Evolutionary conservation across 345 rosid genomes (phyloP), one percentile per base, ranked within the genome.

Genomic region (Pugionium dolabratum): DNA sequence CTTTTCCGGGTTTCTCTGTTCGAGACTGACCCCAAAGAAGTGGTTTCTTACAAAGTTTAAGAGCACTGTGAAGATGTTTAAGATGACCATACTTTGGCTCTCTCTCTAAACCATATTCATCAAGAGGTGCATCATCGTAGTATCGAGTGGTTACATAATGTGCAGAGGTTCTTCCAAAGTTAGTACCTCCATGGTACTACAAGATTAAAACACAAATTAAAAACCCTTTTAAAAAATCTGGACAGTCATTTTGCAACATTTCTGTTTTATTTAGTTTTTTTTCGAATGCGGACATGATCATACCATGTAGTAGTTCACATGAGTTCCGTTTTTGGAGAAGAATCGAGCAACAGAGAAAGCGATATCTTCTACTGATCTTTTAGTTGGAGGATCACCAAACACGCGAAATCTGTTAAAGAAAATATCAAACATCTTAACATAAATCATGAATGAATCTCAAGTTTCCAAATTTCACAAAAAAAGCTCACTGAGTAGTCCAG

Each of bases 111-210:
- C 97, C 99, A 54, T 3, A 90, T 81, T 94, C 99, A 72, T 94
- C 99, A 43, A 94, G 85, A 31, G 99, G 99, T 51, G 95, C 96
- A 76, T 94, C 99, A 9, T 91, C 97, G 32, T 91, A 94, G 83
- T 94, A 94, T 26, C 97, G 83, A 54, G 99, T 84, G 4, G 96
- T 82, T n/a, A 88, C 87, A 42, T 88, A 94, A 36, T 84, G 79
- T 11, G 97, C 82, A 32, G 82, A 76, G 30, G 97, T 91, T 76
- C 99, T 79, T 7, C 86, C 97, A 32, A 83, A 78, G 74, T 94
- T 94, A 31, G 99, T 94, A 27, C 99, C 97, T 5, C 97, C 99
- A 73, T 91, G 88, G 69, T 87, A 94, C 98, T 92, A 71, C 64
- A 74, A 46, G 31, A 51, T 18, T 18, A 18, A 18, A 18, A 0